Conservation (phyloP, 2,329 filamentous ascomycete species). For the Tolypocladium album region DNA sequence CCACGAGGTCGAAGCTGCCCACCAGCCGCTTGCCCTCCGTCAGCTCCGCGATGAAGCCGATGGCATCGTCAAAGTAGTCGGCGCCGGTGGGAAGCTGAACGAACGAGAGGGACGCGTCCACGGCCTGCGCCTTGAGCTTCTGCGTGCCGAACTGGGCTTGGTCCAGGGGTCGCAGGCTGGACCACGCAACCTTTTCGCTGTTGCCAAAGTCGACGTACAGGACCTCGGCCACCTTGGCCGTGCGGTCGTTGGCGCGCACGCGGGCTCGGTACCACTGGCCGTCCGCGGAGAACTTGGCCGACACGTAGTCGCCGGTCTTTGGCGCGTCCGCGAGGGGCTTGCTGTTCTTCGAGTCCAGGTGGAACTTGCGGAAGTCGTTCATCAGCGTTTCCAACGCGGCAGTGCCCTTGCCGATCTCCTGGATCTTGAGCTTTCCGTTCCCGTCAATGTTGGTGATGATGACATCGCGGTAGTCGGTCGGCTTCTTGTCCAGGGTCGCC, state of each 20-base stretch:
- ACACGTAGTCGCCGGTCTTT: conserved; percentile 84
- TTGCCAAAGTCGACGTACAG: conserved; percentile 97
- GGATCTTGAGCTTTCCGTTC: conserved; percentile 76
- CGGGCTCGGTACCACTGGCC: conserved; percentile 90
- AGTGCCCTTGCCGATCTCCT: conserved; percentile 81
- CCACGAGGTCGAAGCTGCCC: conserved; percentile 80
- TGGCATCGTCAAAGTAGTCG: conserved; percentile 76
- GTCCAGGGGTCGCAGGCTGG: conserved; percentile 67
- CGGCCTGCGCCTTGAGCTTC: conserved; percentile 78
- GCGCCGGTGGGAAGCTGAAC: conserved; percentile 73
- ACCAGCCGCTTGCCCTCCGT: conserved; percentile 71
- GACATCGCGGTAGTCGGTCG: conserved; percentile 81
- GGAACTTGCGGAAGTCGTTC: conserved; percentile 84
- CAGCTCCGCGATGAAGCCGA: conserved; percentile 62
- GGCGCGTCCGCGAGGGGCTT: conserved; percentile 63
- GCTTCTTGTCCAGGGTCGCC: conserved; percentile 53
- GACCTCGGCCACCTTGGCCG: conserved; percentile 80
- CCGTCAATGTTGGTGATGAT: conserved; percentile 83
- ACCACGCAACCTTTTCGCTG: conserved; percentile 79
- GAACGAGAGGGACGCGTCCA: conserved; percentile 79
- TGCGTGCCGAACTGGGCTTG: conserved; percentile 68
- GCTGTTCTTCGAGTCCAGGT: conserved; percentile 73
- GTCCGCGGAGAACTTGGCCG: conserved; percentile 83
- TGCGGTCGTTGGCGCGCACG: conserved; percentile 84
- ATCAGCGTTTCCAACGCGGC: conserved; percentile 78